Conservation (phyloP, 805 yeast species). For the Cyberlindnera americana region DNA sequence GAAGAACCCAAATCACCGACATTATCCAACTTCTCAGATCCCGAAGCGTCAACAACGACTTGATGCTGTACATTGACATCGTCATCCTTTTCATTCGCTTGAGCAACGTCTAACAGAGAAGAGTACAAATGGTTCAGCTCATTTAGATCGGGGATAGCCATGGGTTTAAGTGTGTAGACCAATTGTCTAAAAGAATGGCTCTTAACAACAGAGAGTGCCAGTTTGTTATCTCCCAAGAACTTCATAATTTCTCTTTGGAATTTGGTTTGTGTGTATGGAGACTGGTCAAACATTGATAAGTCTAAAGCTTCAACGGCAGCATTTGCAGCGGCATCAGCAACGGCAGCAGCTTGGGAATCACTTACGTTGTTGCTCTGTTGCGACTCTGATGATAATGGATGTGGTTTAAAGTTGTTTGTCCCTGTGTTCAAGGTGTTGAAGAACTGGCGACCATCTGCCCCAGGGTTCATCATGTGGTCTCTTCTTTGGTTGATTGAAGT, state of each 20-base stretch:
- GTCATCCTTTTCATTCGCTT: background rate
- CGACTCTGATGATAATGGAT: conserved; percentile 8
- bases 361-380: conserved; percentile 1
- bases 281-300: conserved; percentile 32
- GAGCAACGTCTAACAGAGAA: background rate
- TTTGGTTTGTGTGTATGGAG: conserved; percentile 42
- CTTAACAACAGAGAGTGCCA: conserved; percentile 45
- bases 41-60: background rate
- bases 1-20: background rate
- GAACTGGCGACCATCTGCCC: conserved; percentile 23
- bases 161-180: conserved; percentile 46
- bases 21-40: background rate
- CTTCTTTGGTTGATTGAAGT: conserved; percentile 40
- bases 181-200: conserved; percentile 50
- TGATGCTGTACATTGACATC: background rate
- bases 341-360: background rate
- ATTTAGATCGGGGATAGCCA: conserved; percentile 42
- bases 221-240: conserved; percentile 49
- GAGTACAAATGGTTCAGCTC: conserved; percentile 32
- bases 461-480: conserved; percentile 16
- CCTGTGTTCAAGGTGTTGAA: conserved; percentile 29
- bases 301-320: conserved; percentile 6
- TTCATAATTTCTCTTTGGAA: conserved; percentile 49
- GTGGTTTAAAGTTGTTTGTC: conserved; percentile 15
- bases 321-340: conserved; percentile 2